These are phyloP conservation scores for Phanerodontia chrysosporium DNA, from an alignment of 768 basidiomycete genomes.

Conservation along the genomic window DNA sequence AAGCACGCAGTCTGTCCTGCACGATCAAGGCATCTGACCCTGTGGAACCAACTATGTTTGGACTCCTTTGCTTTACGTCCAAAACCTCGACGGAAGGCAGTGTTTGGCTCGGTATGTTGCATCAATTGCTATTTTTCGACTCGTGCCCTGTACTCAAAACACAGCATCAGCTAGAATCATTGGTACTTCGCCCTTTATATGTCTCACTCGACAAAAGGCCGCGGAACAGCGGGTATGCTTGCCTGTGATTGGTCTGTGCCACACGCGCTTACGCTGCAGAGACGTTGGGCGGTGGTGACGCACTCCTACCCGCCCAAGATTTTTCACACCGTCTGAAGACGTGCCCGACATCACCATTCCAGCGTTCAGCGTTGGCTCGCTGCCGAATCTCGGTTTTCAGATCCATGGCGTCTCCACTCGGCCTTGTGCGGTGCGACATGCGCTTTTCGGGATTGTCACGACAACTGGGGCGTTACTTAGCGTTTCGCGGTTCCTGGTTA, in stretches of 20 bases:
- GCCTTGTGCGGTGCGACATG: background rate
- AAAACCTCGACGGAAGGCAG: background rate
- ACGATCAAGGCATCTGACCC: background rate
- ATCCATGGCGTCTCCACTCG: background rate
- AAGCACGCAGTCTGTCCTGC: background rate
- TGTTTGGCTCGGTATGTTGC: background rate
- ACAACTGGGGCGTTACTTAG: background rate
- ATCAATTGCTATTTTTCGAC: background rate
- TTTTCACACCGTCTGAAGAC: background rate
- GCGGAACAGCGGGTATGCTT: background rate
- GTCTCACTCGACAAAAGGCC: background rate
- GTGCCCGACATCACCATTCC: background rate
- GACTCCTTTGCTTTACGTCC: background rate
- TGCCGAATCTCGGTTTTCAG: background rate
- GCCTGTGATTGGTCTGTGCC: background rate
- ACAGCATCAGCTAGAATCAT: background rate
- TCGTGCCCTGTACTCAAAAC: background rate
- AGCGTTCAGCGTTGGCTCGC: background rate
- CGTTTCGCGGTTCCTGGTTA: background rate
- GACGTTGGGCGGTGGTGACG: background rate
- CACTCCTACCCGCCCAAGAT: background rate
- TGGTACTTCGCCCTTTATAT: background rate
- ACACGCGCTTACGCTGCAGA: background rate
- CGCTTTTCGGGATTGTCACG: conserved; percentile 8
- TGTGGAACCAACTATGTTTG: background rate